Evolutionary conservation across 1,284 basidiomycete species (phyloP), one percentile per base, ranked within the genome.

Genomic region (Gymnopus androsaceus): DNA sequence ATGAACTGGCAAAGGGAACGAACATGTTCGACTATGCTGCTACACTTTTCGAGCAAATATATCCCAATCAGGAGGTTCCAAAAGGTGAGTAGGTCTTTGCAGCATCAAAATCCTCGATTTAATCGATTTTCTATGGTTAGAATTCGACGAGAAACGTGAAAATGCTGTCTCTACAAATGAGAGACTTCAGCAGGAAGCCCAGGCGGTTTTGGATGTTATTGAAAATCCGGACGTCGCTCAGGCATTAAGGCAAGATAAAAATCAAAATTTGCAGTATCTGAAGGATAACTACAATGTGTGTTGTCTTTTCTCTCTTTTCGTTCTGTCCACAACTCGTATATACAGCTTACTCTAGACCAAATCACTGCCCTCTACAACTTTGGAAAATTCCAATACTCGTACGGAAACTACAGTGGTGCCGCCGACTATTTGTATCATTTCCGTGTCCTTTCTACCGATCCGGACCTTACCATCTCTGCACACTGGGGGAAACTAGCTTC

Each of bases 361-460:
- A 97, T 99, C 72, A 92, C 90, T 50, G 92, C 93, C 2, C 82
- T 99, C 8, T 99, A 99, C 81, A 94, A 94, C 75, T 98, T 96
- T 73, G 97, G 96, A 55, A 90, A 98, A 71, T 98, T 95, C 80
- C 95, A 97, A 75, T 99, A 94, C 78, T 94, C 95, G 33, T 94
- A 94, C 69, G 96, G 97, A 55, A 94, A 95, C 73, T 99, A 99
- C 80, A 90, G 86, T 63, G 92, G 92, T 59, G 95, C 97, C 19
- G 94, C 95, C 52, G 95, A 98, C 73, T 98, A 97, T 76, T 85
- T 99, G 58, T 95, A 99, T 81, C 96, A 99, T 72, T 99, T 98
- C 83, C 92, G 95, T 59, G 90, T 98, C 46, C 88, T 99, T 59
- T 97, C 95, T 46, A 95, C 95, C 58, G 93, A 97, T 71, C 80